Conservation (phyloP, 1,284 basidiomycete species). For the Rhodotorula sp. region DNA sequence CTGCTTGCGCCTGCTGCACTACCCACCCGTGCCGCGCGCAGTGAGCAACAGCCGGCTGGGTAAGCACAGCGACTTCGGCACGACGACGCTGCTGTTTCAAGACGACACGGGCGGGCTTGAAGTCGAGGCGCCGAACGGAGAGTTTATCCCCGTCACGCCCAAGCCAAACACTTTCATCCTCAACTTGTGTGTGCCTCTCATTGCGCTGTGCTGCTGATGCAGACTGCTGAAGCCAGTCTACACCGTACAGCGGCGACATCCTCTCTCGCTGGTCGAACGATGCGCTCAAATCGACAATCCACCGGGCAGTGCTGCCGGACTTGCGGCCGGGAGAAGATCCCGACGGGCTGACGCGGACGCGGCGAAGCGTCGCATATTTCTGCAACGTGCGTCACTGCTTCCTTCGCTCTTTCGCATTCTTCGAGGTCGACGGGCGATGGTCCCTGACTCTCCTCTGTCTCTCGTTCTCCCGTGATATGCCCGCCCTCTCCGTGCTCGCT, state of each 20-base stretch:
- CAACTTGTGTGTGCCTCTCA: constrained; percentile 16
- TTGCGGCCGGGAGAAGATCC: constrained; percentile 1
- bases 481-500: neutral
- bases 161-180: constrained; percentile 24
- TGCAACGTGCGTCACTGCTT: constrained; percentile 20
- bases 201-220: neutral
- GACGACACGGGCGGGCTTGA: constrained; percentile 25
- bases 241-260: constrained; percentile 16
- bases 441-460: neutral
- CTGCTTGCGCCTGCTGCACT: constrained; percentile 27
- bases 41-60: constrained; percentile 14
- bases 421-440: neutral
- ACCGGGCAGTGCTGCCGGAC: constrained; percentile 18
- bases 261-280: constrained; percentile 29
- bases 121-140: constrained; percentile 17
- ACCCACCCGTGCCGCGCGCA: constrained; percentile 10
- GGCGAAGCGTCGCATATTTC: constrained; percentile 25
- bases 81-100: constrained; percentile 27
- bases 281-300: constrained; percentile 27
- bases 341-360: constrained; percentile 7
- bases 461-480: neutral
- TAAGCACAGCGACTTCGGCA: constrained; percentile 30
- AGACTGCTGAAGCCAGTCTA: neutral
- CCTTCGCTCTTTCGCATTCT: neutral
- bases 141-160: constrained; percentile 20